Conservation (phyloP, 441 rosid species). For the Geranium incanum region DNA sequence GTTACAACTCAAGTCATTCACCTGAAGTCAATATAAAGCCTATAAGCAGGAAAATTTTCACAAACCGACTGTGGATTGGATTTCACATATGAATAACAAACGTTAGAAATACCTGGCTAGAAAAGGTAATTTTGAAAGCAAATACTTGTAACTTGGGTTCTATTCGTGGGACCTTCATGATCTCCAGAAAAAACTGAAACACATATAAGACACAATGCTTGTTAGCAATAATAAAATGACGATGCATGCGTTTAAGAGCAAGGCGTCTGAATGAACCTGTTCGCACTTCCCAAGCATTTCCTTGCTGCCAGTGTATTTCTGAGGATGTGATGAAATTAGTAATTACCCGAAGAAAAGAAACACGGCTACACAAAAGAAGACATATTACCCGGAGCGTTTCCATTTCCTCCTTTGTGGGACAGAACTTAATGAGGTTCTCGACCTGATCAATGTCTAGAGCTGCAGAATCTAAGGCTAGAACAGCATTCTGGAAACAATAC, state of each 20-base stretch:
- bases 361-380: not conserved
- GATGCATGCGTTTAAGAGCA: slow-evolving; percentile 16
- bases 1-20: slow-evolving; percentile 63
- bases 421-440: slow-evolving; percentile 93
- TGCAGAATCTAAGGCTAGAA: slow-evolving; percentile 83
- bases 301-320: slow-evolving; percentile 87
- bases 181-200: slow-evolving; percentile 78
- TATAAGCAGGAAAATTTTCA: slow-evolving; percentile 13
- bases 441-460: slow-evolving; percentile 91
- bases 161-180: slow-evolving; percentile 94
- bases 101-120: slow-evolving; percentile 54
- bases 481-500: slow-evolving; percentile 56
- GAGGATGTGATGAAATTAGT: slow-evolving; percentile 25
- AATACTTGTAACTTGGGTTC: slow-evolving; percentile 92
- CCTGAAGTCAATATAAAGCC: slow-evolving; percentile 37
- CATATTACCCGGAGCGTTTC: slow-evolving; percentile 64
- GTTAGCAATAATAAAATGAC: slow-evolving; percentile 22
- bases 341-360: slow-evolving; percentile 6
- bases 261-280: slow-evolving; percentile 47
- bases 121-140: slow-evolving; percentile 83
- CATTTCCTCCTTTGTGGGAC: slow-evolving; percentile 96
- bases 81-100: slow-evolving; percentile 10
- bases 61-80: too few relatives aligned
- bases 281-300: slow-evolving; percentile 96
- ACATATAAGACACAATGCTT: slow-evolving; percentile 20